Evolutionary conservation across 108 stramenopile genomes (phyloP), one percentile per base, ranked within the genome.

Genomic region (Aurantiochytrium sp.): DNA sequence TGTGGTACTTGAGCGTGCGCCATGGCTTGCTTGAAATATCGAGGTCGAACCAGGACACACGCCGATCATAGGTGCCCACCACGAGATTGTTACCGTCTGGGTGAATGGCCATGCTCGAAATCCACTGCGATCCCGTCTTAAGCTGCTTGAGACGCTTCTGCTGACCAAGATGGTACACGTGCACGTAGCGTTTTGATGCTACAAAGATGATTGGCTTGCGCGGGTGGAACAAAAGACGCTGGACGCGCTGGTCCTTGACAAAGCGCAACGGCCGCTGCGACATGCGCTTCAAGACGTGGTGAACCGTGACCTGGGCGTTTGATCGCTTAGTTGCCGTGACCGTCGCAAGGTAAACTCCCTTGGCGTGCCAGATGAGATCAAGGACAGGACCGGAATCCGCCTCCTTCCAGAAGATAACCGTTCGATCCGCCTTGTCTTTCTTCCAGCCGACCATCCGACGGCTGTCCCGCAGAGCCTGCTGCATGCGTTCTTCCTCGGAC

Each of bases 41-140:
- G 64, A 98, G 89, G 90, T 99, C 99, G 90, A 98, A 98, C 99
- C 99, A 99, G 45, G 96, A 94, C 90, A 99, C 94, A 21, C 97
- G 93, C 25, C 97, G 95, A 93, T 99, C 99, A 23, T 97, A 94
- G 71, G 96, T 96, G 44, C 98, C 97, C 44, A 97, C 95, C 71
- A 99, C 92, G 42, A 99, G 57, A 90, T 99, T 98, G 92, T 99
- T 98, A 16, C 99, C 99, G 0, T 95, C 95, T 5, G 95, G 93
- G 90, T 99, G 99, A 0, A 99, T 91, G 91, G 97, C 97, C 72
- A 99, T 89, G 44, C 96, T 97, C 47, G 98, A 97, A 91, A 99
- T 97, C 96, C 98, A 98, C 72, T 97, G 96, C 72, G 97, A 97
- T 45, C 97, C 97, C 25, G 97, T 96, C 45, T 95, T 87, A 49